A percentile compares a stretch with the other conserved stretches of the same genome.
These are phyloP conservation scores for Sphagnum fallax DNA, from an alignment of 228 moss, liverwort and hornwort genomes.

Conservation along the genomic window DNA sequence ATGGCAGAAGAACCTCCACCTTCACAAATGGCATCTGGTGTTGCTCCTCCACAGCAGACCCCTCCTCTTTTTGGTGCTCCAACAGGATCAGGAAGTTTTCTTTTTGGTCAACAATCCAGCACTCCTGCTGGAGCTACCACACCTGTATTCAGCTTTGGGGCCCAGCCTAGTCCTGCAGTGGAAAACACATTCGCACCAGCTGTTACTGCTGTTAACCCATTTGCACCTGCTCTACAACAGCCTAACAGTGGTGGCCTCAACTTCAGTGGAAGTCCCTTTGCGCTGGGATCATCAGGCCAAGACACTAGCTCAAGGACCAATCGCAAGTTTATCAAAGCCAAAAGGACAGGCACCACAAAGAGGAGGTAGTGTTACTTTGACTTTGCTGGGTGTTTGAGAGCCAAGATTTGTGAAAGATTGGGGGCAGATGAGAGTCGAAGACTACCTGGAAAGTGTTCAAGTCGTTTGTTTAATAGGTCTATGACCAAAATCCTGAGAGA, in stretches of 20 bases:
- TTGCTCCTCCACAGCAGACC: constrained; percentile 35
- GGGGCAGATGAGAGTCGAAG: too few species aligned
- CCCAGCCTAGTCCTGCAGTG: constrained; percentile 16
- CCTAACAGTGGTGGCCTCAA: constrained; percentile 20
- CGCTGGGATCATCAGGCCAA: constrained; percentile 48
- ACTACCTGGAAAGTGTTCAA: too few species aligned
- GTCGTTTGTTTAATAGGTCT: too few species aligned
- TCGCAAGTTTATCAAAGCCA: constrained; percentile 50
- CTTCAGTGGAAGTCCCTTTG: constrained; percentile 50
- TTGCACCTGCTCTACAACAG: constrained; percentile 38
- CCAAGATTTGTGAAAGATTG: too few species aligned
- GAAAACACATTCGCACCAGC: constrained; percentile 32
- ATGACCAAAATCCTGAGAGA: too few species aligned
- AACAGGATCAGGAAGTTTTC: constrained; percentile 22
- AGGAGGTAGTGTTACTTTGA: constrained; percentile 5
- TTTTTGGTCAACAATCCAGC: constrained; percentile 19
- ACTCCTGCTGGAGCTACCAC: constrained; percentile 22
- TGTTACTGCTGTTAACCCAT: constrained; percentile 27
- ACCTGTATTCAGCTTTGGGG: constrained; percentile 44
- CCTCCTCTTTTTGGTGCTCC: constrained; percentile 27
- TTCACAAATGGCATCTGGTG: constrained; percentile 42
- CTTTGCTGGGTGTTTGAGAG: too few species aligned
- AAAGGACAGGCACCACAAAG: constrained; percentile 46
- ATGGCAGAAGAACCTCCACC: constrained; percentile 43
- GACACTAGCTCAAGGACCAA: constrained; percentile 25